Base-by-base conservation (phyloP, 2,329 filamentous ascomycete genomes). In the Sporothrix phasma region DNA sequence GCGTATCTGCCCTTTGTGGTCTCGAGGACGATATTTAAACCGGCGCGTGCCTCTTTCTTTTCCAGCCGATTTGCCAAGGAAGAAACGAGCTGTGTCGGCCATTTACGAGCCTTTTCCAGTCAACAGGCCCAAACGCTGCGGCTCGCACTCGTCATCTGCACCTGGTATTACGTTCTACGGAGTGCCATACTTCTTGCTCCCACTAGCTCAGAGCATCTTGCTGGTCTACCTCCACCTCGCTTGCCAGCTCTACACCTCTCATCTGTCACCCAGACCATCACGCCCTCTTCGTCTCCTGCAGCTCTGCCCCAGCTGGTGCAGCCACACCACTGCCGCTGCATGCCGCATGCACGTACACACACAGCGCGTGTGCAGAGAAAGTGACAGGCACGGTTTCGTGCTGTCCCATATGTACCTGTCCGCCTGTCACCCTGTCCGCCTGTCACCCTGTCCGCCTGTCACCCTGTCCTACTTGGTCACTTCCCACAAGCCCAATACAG, bases 291-390 rank as follows among this genome's bases (percentile, higher is more conserved):
- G 13, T 58, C n/a, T 47, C 58, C 58, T 61, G 58, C 41, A 47
- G 43, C 26, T 47, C 58, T 61, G 19, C n/a, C 43, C 43, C 19
- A 51, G 39, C 45, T 62, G 46, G 11, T 37, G 22, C 39, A 34
- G 58, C 43, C 26, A 19, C 34, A 41, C 19, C 34, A 58, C 53
- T 58, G 53, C 53, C 51, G 43, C 53, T 59, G 62, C 62, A 51
- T 45, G 45, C 62, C n/a, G 62, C 54, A 64, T 59, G 62, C 45
- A 60, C 41, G 34, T 45, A 45, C 31, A 13, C 59, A 61, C 53
- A 26, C 34, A 56, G 60, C 45, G 34, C 60, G 13, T 24, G 24
- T 7, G 26, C 54, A 43, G 54, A 29, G 11, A 22, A 43, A n/a
- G 54, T 58, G 54, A 41, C 54, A 58, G 54, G 37, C 15, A 43